Evolutionary conservation across 768 basidiomycete genomes (phyloP), one percentile per base, ranked within the genome.

Genomic region (Lentinula aciculospora): DNA sequence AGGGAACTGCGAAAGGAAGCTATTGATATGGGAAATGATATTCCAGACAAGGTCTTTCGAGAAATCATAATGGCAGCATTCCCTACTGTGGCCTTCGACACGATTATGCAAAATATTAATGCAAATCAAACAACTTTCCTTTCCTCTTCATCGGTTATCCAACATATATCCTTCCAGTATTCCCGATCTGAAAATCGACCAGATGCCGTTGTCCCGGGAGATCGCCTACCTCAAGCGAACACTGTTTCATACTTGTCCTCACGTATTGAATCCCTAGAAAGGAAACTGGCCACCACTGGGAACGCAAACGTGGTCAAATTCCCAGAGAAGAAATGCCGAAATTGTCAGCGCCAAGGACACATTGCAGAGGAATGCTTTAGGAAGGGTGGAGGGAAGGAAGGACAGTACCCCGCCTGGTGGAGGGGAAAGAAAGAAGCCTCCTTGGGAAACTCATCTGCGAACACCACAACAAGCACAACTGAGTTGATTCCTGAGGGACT

Each of bases 361-460:
- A 2, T 58, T 0, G 56, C 46, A 12, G 56, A 56, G 13, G 61
- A 67, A 17, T 69, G 68, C 37, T 69, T 65, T 64, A 50, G 44
- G n/a, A 59, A 60, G 25, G 67, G 69, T 19, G 65, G 68, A 10
- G 68, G 67, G 8, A 67, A 67, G 31, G 67, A 66, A 47, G 69
- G 67, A 1, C 67, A 69, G 53, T 61, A 58, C 45, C 55, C 57
- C 17, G 48, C 46, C 4, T 59, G 62, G 61, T 62, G 58, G 61
- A 50, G 37, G 31, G 57, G 57, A 44, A 58, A 58, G 46, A 44
- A 27, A 32, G 29, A 23, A 10, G 42, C 27, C n/a, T 34, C 17
- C 0, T 4, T 31, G 2, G 48, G 31, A 15, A 58, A 27, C 17
- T 17, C 48, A 13, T 36, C 37, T 4, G 40, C 36, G 4, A 37